Base-by-base conservation (phyloP, 2,329 filamentous ascomycete genomes). In the Trichoderma sp. region DNA sequence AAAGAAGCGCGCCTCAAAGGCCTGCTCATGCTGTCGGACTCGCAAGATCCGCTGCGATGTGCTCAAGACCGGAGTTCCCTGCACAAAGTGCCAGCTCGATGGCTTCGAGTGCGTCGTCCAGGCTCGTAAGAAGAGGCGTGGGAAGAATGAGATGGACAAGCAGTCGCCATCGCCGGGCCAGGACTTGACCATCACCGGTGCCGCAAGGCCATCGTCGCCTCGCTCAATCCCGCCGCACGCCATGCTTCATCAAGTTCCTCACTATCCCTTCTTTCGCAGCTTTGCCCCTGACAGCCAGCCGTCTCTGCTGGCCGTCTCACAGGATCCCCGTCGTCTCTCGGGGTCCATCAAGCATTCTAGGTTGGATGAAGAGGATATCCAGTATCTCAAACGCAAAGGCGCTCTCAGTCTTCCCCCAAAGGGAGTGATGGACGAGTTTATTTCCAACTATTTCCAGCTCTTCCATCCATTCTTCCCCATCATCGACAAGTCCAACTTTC, bases 1-100 rank as follows among this genome's bases (percentile, higher is more conserved):
- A 34, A 75, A 75, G 62, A 64, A 74, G 32, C 73, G 78, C 72
- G 77, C 81, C 74, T 73, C 74, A 61, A 74, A 75, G 28, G 76
- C 76, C 8, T 77, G 76, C 56, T 71, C 72, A 12, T 74, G 74
- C 26, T 77, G 76, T 26, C 74, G 74, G 7, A 71, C 70, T n/a
- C 74, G 76, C 56, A 77, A 77, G 67, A 73, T 77, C 3, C 75
- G 76, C 77, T 82, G 71, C 71, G 76, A 78, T 75, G 64, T 74
- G 51, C 73, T 76, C 74, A 74, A 57, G 32, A 72, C 69, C 65
- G 75, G 75, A 7, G 53, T 73, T 24, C 75, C 76, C 68, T 81
- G 75, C 67, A 76, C 79, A 74, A 79, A 75, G 77, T 82, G 76
- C 57, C 69, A 65, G 6, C 67, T 75, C 4, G 73, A 75, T 56